phyloP scores from a whole-genome alignment of 768 basidiomycete species.

The Sarcodon aspratus region DNA sequence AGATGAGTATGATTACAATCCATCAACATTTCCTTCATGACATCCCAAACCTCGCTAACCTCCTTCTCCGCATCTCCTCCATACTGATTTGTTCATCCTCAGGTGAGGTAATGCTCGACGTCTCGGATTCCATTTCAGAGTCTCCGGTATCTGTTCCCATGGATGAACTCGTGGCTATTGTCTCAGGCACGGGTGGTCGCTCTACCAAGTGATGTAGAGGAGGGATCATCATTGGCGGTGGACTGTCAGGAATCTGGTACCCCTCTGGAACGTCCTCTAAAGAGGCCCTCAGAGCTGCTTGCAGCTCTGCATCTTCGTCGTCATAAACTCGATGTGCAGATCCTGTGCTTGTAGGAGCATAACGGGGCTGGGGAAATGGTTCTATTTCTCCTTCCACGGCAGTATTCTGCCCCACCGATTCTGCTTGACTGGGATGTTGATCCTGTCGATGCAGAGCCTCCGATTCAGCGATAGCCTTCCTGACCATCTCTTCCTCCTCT shows the following conservation, averaged over 20 bases:
- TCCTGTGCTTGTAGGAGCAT: conserved; percentile 5
- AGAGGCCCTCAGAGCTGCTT: conserved; percentile 80
- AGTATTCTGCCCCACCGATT: not conserved
- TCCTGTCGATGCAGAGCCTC: conserved; percentile 25
- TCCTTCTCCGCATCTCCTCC: conserved; percentile 56
- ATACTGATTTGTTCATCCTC: conserved; percentile 31
- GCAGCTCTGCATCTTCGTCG: conserved; percentile 80
- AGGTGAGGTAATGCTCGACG: not conserved
- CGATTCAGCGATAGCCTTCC: conserved; percentile 52
- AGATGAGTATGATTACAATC: too few relatives aligned
- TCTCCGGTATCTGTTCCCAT: not conserved
- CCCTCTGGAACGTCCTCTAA: conserved; percentile 52
- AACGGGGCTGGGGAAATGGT: not conserved
- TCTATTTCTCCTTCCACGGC: not conserved
- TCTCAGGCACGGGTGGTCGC: too few relatives aligned
- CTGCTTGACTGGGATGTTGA: not conserved
- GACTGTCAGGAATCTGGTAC: conserved; percentile 23
- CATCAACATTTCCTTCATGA: conserved; percentile 6
- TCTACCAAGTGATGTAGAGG: not conserved
- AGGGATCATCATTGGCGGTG: conserved; percentile 5
- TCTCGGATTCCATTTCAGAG: not conserved
- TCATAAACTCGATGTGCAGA: conserved; percentile 47
- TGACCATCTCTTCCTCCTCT: conserved; percentile 46
- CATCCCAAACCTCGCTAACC: conserved; percentile 54
- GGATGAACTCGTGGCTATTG: too few relatives aligned